Evolutionary conservation across 2,329 filamentous ascomycete genomes (phyloP).

Genomic region (Pseudogymnoascus sp.): DNA sequence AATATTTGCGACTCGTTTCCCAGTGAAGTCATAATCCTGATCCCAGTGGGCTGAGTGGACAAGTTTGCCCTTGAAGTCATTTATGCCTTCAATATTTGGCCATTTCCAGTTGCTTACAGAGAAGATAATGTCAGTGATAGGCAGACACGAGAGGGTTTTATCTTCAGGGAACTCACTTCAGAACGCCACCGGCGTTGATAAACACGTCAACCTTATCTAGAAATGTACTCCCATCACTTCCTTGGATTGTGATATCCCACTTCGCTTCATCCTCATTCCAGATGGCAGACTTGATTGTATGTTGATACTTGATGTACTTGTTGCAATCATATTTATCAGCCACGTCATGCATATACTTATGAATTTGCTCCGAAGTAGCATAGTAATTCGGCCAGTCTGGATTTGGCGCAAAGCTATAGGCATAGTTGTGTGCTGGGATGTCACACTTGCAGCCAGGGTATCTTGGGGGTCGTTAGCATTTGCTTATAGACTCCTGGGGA

Average conservation of each 20-base stretch:
- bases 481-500: no score
- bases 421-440: conserved; percentile 46
- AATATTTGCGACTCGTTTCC: conserved; percentile 27
- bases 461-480: conserved; percentile 20
- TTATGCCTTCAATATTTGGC: conserved; percentile 38
- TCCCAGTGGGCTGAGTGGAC: conserved; percentile 37
- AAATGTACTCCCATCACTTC: conserved; percentile 30
- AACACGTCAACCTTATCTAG: conserved; percentile 15
- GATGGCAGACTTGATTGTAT: conserved; percentile 38
- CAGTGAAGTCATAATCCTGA: conserved; percentile 17
- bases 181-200: conserved; percentile 17
- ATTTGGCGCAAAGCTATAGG: conserved; percentile 50
- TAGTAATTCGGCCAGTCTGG: conserved; percentile 48
- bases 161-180: conserved; percentile 27
- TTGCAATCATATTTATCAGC: conserved; percentile 45
- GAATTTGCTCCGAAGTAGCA: conserved; percentile 49
- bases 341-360: conserved; percentile 42
- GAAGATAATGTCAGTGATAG: background rate
- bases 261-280: conserved; percentile 44
- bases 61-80: conserved; percentile 37
- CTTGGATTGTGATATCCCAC: conserved; percentile 40
- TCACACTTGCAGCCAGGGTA: conserved; percentile 47
- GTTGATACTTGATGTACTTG: conserved; percentile 48
- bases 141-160: background rate
- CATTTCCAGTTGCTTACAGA: conserved; percentile 34